Percentiles rank a stretch among this genome's conserved stretches.
phyloP scores from a whole-genome alignment of 768 basidiomycete genomes.

The Flagelloscypha sp. region DNA sequence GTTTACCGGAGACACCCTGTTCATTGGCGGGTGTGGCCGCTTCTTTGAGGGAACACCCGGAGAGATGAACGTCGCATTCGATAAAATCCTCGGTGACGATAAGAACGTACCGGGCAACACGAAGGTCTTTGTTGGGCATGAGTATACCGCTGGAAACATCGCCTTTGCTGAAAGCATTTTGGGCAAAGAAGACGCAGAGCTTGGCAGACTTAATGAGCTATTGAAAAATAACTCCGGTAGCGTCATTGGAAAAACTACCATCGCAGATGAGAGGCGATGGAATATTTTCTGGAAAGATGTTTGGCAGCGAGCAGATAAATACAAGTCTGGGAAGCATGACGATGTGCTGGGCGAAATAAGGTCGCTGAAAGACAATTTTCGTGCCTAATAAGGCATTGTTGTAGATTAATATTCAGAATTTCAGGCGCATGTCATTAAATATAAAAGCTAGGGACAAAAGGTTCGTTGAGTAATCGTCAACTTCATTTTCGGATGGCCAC shows the following conservation, averaged over 20 bases:
- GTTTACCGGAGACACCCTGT: constrained; percentile 94
- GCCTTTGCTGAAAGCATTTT: constrained; percentile 63
- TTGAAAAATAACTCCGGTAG: constrained; percentile 54
- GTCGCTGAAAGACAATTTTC: constrained; percentile 77
- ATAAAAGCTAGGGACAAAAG: neutral
- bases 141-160: constrained; percentile 73
- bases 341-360: constrained; percentile 69
- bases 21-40: constrained; percentile 81
- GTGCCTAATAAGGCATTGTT: constrained; percentile 39
- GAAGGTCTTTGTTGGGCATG: constrained; percentile 82
- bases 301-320: too few relatives aligned
- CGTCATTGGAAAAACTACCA: constrained; percentile 78
- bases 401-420: too few relatives aligned
- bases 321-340: too few relatives aligned
- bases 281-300: constrained; percentile 97
- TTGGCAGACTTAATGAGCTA: constrained; percentile 52
- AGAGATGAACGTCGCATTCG: constrained; percentile 78
- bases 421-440: too few relatives aligned
- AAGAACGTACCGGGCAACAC: constrained; percentile 72
- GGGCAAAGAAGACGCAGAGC: constrained; percentile 49
- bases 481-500: constrained; percentile 9
- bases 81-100: constrained; percentile 54
- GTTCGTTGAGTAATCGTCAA: constrained; percentile 1
- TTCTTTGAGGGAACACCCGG: constrained; percentile 85
- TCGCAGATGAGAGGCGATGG: constrained; percentile 90